Evolutionary conservation across 75 land plant genomes (phyloP).

Genomic region (Sequoiadendron giganteum): DNA sequence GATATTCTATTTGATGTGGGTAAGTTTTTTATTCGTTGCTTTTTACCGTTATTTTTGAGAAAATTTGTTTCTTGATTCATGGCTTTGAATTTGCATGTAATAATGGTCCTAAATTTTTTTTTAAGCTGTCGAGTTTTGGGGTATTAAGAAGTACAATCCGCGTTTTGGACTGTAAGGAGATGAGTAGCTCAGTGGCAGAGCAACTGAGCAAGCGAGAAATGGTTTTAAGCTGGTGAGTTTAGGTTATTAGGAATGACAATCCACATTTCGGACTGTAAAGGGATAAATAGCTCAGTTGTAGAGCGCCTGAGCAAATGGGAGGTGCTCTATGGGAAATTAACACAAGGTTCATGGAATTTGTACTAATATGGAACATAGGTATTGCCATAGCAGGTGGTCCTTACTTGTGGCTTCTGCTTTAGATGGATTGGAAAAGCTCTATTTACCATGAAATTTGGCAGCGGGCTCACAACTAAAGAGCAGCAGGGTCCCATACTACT

Average conservation of each 20-base stretch:
- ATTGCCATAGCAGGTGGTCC: not conserved
- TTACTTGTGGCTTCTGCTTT: not conserved
- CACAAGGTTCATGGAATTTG: not conserved
- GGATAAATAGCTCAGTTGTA: not conserved
- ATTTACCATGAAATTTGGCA: not conserved
- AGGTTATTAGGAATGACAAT: not conserved
- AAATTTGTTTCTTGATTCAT: not conserved
- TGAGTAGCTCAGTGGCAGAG: not conserved
- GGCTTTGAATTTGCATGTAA: not conserved
- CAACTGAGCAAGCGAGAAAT: not conserved
- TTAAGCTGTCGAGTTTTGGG: not conserved
- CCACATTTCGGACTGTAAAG: not conserved
- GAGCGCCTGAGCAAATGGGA: not conserved
- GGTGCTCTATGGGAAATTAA: not conserved
- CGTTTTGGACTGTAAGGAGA: not conserved
- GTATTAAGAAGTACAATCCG: not conserved
- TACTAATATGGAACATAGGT: not conserved
- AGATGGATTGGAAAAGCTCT: not conserved
- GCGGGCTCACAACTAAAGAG: too few relatives aligned
- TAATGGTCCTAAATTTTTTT: not conserved
- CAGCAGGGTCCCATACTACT: too few relatives aligned
- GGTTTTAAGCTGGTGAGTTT: not conserved
- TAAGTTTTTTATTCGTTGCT: not conserved
- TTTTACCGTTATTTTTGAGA: not conserved
- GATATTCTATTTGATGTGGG: slow-evolving; percentile 2